Evolutionary conservation across 257 asterid species (phyloP), one percentile per base, ranked within the genome.

Genomic region (Forsythia suspensa): DNA sequence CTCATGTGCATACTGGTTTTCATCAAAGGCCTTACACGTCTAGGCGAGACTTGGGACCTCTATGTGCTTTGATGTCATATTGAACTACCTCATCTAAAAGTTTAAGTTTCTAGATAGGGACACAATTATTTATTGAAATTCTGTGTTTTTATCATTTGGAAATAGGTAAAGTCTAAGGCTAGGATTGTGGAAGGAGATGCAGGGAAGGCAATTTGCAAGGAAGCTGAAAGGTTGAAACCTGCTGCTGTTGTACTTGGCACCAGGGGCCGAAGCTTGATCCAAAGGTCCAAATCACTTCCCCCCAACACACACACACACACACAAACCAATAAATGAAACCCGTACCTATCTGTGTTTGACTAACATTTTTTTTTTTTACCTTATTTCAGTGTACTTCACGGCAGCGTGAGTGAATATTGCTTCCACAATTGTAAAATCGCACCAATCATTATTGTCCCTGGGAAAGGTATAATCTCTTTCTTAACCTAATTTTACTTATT

Each of bases 141-240:
- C 2, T 29, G 34, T 29, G 2, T 1, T 29, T 29, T 29, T 29
- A 29, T 29, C 34, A 29, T 29, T 1, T 29, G 34, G 2, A 29
- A 29, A 29, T 29, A 95, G 99, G 95, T 91, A 55, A 89, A 39
- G 82, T 75, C 97, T 3, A 82, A 77, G 84, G 97, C 98, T 72
- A 86, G 97, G 86, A 93, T 95, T 57, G 97, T 93, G 81, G 97
- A 95, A 89, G 99, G 99, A 81, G 98, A 95, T 77, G 92, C 95
- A 6, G 99, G 97, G 65, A 92, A 92, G 82, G 91, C 85, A 29
- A 92, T 95, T 82, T 93, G 97, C 92, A 91, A 80, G 91, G 98
- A 92, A 82, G 99, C 97, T 42, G 97, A 92, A 84, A 89, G 94
- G 89, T 81, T 92, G 84, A 93, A 83, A 84, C 99, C 98, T 44